Conservation (phyloP, 345 rosid genomes). For the Brassica carinata region DNA sequence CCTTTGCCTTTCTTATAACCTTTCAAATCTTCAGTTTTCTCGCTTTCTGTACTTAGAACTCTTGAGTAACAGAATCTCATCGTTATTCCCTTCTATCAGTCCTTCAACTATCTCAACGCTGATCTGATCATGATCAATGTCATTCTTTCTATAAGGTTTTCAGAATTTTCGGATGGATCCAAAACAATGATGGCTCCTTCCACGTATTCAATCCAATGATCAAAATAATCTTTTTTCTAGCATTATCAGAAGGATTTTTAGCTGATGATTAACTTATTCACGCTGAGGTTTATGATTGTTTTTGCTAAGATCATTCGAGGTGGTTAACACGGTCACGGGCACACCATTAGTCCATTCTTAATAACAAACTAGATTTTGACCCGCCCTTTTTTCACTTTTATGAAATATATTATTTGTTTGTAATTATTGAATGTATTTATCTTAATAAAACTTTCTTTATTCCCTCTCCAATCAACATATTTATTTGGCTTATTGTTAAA, state of each 20-base stretch:
- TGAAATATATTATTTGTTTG: too few species aligned
- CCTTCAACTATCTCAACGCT: constrained; percentile 33
- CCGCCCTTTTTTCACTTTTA: too few species aligned
- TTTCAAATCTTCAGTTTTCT: constrained; percentile 18
- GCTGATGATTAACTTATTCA: background rate
- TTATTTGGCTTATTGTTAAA: too few species aligned
- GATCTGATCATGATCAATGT: constrained; percentile 9
- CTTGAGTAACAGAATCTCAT: constrained; percentile 26
- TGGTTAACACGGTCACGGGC: background rate
- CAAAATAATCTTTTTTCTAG: background rate
- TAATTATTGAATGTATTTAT: too few species aligned
- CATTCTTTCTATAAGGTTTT: background rate
- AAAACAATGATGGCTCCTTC: background rate
- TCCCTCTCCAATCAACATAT: too few species aligned
- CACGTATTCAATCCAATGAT: background rate
- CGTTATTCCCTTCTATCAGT: constrained; percentile 32
- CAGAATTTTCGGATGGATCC: background rate
- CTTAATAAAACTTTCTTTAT: too few species aligned
- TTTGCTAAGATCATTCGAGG: background rate
- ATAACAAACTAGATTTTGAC: too few species aligned
- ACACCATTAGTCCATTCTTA: too few species aligned
- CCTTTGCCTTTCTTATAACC: constrained; percentile 31
- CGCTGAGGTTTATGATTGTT: background rate
- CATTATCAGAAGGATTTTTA: background rate
- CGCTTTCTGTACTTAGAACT: constrained; percentile 16